These are phyloP conservation scores for Beauveria sp. DNA, from an alignment of 2,329 filamentous ascomycete genomes.

Conservation along the genomic window DNA sequence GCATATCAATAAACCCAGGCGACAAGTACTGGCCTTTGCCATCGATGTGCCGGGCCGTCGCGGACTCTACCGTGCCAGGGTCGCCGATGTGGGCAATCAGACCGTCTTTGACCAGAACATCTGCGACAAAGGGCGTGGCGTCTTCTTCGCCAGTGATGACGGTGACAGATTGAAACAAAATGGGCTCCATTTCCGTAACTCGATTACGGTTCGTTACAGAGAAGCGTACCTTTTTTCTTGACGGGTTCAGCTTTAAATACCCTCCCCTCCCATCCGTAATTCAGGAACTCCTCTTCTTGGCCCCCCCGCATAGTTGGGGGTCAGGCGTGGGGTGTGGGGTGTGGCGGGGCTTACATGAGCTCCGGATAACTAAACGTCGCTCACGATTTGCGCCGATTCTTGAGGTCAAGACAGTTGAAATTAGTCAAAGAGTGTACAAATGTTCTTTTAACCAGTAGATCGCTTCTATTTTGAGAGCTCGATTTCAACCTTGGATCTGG, in stretches of 20 bases:
- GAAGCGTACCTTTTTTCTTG: neutral
- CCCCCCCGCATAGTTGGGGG: conserved; percentile 5
- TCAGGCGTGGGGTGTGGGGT: conserved; percentile 5
- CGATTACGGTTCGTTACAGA: neutral
- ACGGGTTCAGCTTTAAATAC: neutral
- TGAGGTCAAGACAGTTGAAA: neutral
- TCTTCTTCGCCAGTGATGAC: conserved; percentile 18
- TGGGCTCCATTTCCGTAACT: neutral
- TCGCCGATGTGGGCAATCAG: conserved; percentile 15
- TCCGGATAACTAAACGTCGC: neutral
- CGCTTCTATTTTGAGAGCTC: no score
- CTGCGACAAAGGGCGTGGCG: conserved; percentile 15
- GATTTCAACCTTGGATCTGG: no score
- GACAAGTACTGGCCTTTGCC: conserved; percentile 16
- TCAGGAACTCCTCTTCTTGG: neutral
- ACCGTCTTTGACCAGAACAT: conserved; percentile 17
- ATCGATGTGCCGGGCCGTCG: conserved; percentile 13
- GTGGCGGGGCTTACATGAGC: neutral
- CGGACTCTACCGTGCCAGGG: conserved; percentile 13
- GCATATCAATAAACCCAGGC: conserved; percentile 21
- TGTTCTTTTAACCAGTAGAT: no score
- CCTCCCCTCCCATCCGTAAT: neutral
- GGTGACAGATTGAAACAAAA: conserved; percentile 17
- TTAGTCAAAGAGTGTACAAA: no score
- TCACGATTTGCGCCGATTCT: neutral